A percentile compares a stretch with the other conserved stretches of the same genome.
phyloP scores from a whole-genome alignment of 129 eudicot genomes.

The Calendula officinalis region DNA sequence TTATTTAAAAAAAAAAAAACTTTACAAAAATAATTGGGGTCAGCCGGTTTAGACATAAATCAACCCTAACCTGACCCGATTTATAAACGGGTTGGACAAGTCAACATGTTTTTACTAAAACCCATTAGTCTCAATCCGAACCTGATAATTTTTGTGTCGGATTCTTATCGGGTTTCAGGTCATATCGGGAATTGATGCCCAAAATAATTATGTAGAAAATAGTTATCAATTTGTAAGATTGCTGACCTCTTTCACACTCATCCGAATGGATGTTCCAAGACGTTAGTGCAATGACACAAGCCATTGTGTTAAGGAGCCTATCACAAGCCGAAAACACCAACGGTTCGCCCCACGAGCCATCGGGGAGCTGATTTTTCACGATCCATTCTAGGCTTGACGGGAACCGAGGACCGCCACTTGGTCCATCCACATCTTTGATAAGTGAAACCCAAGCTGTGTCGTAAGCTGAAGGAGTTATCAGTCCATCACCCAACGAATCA shows the following conservation, averaged over 20 bases:
- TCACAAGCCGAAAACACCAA: constrained; percentile 13
- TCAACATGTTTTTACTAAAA: no score
- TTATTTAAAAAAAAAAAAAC: no score
- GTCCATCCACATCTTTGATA: not conserved
- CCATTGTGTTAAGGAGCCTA: constrained; percentile 7
- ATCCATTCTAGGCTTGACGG: constrained; percentile 14
- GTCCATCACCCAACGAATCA: not conserved
- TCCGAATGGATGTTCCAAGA: constrained; percentile 6
- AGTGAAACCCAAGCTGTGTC: constrained; percentile 20
- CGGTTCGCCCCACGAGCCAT: constrained; percentile 14
- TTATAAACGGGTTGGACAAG: no score
- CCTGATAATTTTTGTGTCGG: no score
- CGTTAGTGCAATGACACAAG: constrained; percentile 2
- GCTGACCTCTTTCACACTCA: not conserved
- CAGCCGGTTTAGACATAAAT: no score
- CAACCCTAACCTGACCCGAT: no score
- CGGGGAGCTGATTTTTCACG: constrained; percentile 1
- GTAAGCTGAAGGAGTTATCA: not conserved
- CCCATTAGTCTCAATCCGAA: no score
- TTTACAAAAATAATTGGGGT: no score
- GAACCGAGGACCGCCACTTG: not conserved
- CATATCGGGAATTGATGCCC: no score
- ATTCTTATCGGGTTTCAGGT: no score
- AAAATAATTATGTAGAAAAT: no score
- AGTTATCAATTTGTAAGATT: not conserved